These are phyloP conservation scores for Alternaria atra DNA, from an alignment of 2,329 filamentous ascomycete genomes.

Conservation along the genomic window DNA sequence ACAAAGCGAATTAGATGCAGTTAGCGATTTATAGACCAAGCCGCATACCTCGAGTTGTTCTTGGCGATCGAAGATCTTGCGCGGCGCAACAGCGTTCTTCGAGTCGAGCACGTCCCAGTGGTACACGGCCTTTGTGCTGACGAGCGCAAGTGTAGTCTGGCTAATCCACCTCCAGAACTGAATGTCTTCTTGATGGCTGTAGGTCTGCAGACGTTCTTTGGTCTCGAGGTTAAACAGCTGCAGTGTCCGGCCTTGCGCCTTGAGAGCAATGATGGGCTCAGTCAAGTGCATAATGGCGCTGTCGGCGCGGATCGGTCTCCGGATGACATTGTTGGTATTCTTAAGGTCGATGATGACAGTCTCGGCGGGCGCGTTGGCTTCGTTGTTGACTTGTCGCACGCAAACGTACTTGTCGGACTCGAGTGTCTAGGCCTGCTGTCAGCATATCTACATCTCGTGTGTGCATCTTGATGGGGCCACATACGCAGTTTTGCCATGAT, in stretches of 20 bases:
- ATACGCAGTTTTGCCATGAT: constrained; percentile 87
- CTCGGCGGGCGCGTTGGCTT: constrained; percentile 83
- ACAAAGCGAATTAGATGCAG: constrained; percentile 18
- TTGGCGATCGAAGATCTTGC: constrained; percentile 95
- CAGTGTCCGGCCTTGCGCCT: constrained; percentile 90
- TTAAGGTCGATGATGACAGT: constrained; percentile 98
- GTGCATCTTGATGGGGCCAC: constrained; percentile 44
- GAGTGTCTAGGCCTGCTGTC: constrained; percentile 72
- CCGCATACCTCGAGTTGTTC: constrained; percentile 80
- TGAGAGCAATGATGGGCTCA: constrained; percentile 94
- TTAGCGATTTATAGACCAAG: constrained; percentile 13
- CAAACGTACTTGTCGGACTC: constrained; percentile 98
- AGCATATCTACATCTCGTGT: constrained; percentile 22
- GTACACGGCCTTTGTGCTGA: constrained; percentile 90
- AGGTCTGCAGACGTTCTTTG: constrained; percentile 96
- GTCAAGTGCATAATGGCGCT: constrained; percentile 99
- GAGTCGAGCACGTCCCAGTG: constrained; percentile 98
- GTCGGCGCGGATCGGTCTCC: constrained; percentile 96
- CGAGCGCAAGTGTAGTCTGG: constrained; percentile 84
- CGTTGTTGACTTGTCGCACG: constrained; percentile 87
- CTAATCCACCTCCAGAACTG: constrained; percentile 99
- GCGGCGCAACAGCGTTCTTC: constrained; percentile 74
- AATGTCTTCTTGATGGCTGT: constrained; percentile 95
- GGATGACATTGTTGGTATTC: constrained; percentile 94
- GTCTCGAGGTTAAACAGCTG: constrained; percentile 96